phyloP scores from a whole-genome alignment of 257 asterid species.

The Prunella vulgaris region DNA sequence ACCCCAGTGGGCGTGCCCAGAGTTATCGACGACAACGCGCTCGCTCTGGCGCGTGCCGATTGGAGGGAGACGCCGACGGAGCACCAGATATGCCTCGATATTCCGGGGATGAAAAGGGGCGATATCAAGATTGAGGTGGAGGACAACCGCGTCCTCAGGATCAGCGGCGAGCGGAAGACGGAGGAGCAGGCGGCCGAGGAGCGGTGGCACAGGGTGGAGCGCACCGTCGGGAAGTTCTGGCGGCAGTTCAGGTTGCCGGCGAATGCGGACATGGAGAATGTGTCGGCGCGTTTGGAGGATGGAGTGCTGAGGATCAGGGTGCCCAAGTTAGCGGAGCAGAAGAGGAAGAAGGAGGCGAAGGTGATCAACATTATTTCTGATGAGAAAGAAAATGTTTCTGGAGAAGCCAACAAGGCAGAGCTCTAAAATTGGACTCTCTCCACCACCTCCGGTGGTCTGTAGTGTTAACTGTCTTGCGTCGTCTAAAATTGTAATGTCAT shows the following conservation, averaged over 20 bases:
- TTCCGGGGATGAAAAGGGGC: constrained; percentile 71
- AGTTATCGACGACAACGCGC: constrained; percentile 13
- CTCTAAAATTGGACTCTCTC: too few relatives aligned
- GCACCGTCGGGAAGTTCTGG: constrained; percentile 70
- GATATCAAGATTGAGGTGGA: constrained; percentile 61
- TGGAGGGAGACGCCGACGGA: constrained; percentile 67
- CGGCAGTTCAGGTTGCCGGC: constrained; percentile 73
- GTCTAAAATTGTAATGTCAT: too few relatives aligned
- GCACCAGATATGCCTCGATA: constrained; percentile 56
- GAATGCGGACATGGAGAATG: constrained; percentile 55
- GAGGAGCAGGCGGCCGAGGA: constrained; percentile 63
- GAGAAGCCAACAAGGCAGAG: constrained; percentile 19
- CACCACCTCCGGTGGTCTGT: too few relatives aligned
- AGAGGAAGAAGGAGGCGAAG: constrained; percentile 46
- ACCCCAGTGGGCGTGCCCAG: constrained; percentile 32
- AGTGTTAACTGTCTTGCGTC: too few relatives aligned
- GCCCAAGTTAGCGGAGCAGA: constrained; percentile 52
- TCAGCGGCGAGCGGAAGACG: constrained; percentile 65
- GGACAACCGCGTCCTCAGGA: constrained; percentile 53
- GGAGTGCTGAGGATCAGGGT: constrained; percentile 70
- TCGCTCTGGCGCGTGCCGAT: constrained; percentile 59
- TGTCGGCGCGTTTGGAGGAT: constrained; percentile 53
- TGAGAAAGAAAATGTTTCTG: neutral
- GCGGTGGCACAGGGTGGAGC: constrained; percentile 80
- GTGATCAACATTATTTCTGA: constrained; percentile 37